These are phyloP conservation scores for Kwoniella dendrophila DNA, from an alignment of 768 basidiomycete genomes.

Conservation along the genomic window DNA sequence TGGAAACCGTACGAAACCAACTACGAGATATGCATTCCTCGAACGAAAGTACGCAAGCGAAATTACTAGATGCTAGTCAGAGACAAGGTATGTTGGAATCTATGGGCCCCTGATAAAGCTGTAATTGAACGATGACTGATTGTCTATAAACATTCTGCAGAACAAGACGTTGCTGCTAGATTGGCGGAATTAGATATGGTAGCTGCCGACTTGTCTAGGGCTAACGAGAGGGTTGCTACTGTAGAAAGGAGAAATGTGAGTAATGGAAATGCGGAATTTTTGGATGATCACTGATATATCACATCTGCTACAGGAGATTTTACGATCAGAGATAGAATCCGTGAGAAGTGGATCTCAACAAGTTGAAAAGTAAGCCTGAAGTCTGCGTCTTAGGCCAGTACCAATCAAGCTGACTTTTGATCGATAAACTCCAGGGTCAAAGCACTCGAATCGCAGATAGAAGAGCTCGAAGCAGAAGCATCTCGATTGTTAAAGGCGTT, in stretches of 20 bases:
- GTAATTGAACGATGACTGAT: neutral
- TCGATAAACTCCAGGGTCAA: conserved; percentile 62
- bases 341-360: conserved; percentile 68
- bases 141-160: conserved; percentile 56
- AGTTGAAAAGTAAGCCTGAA: conserved; percentile 42
- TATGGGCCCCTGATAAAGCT: neutral
- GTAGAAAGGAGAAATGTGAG: conserved; percentile 90
- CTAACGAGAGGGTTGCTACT: conserved; percentile 88
- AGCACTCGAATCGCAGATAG: conserved; percentile 70
- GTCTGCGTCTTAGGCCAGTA: neutral
- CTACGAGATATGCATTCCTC: conserved; percentile 85
- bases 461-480: conserved; percentile 74
- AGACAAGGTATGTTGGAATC: conserved; percentile 73
- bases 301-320: conserved; percentile 69
- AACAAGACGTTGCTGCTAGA: conserved; percentile 87
- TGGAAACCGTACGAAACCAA: conserved; percentile 83
- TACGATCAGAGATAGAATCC: conserved; percentile 91
- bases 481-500: conserved; percentile 70
- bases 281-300: neutral
- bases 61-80: conserved; percentile 84
- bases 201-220: conserved; percentile 87
- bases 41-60: conserved; percentile 90
- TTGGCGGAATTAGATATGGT: conserved; percentile 94
- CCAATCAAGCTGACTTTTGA: neutral
- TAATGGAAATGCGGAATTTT: neutral